Evolutionary conservation across 371 early-diverging fungal species (phyloP).

Genomic region (Choanephora cucurbitarum): DNA sequence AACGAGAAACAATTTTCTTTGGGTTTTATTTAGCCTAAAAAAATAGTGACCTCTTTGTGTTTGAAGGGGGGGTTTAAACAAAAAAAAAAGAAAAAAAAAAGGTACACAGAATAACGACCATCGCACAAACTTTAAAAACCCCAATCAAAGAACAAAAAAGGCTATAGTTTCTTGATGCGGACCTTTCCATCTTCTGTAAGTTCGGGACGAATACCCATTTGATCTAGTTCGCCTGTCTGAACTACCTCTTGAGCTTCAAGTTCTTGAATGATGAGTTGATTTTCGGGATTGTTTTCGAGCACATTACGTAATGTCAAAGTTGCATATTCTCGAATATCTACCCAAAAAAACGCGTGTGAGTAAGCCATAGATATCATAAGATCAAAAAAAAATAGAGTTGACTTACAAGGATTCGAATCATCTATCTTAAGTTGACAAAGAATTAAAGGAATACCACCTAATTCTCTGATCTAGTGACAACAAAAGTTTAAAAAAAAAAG

Average conservation of each 20-base stretch:
- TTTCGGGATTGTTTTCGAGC: slow-evolving; percentile 63
- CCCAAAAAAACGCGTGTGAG: too few relatives aligned
- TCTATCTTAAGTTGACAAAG: slow-evolving; percentile 74
- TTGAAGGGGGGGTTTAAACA: background rate
- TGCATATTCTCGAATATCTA: slow-evolving; percentile 76
- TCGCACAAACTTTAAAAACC: background rate
- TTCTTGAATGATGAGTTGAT: slow-evolving; percentile 65
- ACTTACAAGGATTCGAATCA: slow-evolving; percentile 79
- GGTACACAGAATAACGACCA: too few relatives aligned
- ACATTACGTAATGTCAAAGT: slow-evolving; percentile 73
- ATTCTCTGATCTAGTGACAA: slow-evolving; percentile 40
- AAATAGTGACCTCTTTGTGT: slow-evolving; percentile 6
- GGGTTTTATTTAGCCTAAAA: background rate
- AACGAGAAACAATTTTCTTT: slow-evolving; percentile 3
- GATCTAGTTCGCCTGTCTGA: slow-evolving; percentile 51
- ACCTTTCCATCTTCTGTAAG: slow-evolving; percentile 46
- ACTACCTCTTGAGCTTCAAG: slow-evolving; percentile 60
- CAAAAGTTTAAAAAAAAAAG: too few relatives aligned
- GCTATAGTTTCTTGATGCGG: slow-evolving; percentile 19
- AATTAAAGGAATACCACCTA: slow-evolving; percentile 53
- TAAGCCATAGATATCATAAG: too few relatives aligned
- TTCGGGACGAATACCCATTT: slow-evolving; percentile 49
- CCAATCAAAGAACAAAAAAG: slow-evolving; percentile 1
- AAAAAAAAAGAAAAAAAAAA: slow-evolving; percentile 3
- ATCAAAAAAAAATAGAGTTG: too few relatives aligned